These are phyloP conservation scores for Aspergillus versicolor DNA, from an alignment of 2,329 filamentous ascomycete species.

Conservation along the genomic window DNA sequence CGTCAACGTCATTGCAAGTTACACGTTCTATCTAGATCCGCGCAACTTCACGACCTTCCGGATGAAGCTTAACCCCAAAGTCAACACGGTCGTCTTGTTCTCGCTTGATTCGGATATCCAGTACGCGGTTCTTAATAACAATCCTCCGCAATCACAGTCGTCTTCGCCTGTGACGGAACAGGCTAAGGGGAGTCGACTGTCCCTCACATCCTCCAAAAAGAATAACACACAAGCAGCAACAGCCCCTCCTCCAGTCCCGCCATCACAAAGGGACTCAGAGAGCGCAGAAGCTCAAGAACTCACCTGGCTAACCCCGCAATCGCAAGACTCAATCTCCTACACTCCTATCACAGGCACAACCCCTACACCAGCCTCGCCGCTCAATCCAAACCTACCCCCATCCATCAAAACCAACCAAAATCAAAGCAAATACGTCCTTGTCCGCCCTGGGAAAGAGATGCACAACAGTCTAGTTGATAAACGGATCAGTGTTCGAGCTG, in stretches of 20 bases:
- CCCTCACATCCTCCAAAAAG: not conserved
- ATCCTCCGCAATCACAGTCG: not conserved
- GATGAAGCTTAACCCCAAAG: slow-evolving; percentile 28
- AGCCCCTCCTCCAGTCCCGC: slow-evolving; percentile 2
- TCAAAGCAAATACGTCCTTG: slow-evolving; percentile 25
- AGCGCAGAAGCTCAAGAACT: not conserved
- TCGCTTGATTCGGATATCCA: slow-evolving; percentile 27
- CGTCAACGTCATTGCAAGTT: slow-evolving; percentile 24
- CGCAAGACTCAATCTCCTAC: slow-evolving; percentile 24
- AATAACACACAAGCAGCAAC: not conserved
- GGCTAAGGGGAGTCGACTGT: not conserved
- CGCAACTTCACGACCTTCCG: slow-evolving; percentile 35
- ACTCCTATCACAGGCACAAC: slow-evolving; percentile 8
- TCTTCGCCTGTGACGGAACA: not conserved
- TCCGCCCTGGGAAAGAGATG: slow-evolving; percentile 30
- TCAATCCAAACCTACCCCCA: not conserved
- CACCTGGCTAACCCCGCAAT: slow-evolving; percentile 25
- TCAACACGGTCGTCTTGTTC: slow-evolving; percentile 31
- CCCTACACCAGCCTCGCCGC: not conserved
- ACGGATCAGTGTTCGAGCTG: slow-evolving; percentile 23
- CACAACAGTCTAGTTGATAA: slow-evolving; percentile 25
- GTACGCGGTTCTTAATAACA: slow-evolving; percentile 23
- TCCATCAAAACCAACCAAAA: not conserved
- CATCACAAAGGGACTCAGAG: not conserved
- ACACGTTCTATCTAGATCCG: slow-evolving; percentile 31